Base-by-base conservation (phyloP, 371 early-diverging fungal species). In the Massospora cicadina region DNA sequence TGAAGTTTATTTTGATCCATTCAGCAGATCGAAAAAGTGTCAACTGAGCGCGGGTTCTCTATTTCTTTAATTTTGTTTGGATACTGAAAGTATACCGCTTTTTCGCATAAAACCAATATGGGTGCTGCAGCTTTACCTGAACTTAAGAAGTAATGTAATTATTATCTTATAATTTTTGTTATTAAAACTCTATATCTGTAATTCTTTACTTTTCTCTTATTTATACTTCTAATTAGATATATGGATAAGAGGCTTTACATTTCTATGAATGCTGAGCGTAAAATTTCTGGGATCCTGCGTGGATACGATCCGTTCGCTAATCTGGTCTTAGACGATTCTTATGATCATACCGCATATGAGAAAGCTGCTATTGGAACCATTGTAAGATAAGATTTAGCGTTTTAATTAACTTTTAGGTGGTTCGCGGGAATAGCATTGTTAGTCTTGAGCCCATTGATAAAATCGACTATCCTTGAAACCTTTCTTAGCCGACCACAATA, bases 291-390 rank as follows among this genome's bases (percentile, higher is more conserved):
- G 57, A 79, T 94, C 33, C 84, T 98, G 71, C 88, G 98, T 63
- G 98, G 98, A 28, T 98, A 80, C 68, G 98, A 98, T 73, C 90
- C 98, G 23, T 98, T 97, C 76, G 90, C 97, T 95, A 98, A 98
- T 79, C 73, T 98, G 69, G 96, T 96, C n/a, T 74, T 98, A 71
- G 98, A 93, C 67, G 93, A 95, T 58, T 86, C 94, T 56, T 76
- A 84, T 31, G 95, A 97, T 72, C 29, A 28, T 56, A 1, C 21
- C 3, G 24, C 54, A 1, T 30, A 29, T 13, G 23, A 54, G 2
- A 28, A 24, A n/a, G 28, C 5, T 1, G 54, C 54, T 27, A 55
- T 64, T 29, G 64, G 64, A 13, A 64, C n/a, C 17, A 32, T 64
- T 17, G 64, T 64, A 64, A 64, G 57, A 56, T 55, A 2, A 54